These are phyloP conservation scores for Quercus phellos DNA, from an alignment of 331 rosid species.

Conservation along the genomic window DNA sequence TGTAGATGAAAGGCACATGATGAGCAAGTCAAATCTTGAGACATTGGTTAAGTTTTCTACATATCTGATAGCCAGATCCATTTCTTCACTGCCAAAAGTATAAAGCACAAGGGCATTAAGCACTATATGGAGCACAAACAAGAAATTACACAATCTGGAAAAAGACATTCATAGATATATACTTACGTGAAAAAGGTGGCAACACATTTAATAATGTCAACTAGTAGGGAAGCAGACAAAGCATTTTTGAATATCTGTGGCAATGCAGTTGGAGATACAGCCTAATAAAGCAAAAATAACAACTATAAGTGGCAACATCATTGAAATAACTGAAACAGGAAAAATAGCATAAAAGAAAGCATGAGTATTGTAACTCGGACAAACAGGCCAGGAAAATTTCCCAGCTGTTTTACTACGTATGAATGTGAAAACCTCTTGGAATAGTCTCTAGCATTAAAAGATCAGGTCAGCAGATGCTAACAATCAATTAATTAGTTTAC, in stretches of 20 bases:
- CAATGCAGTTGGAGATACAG: conserved; percentile 53
- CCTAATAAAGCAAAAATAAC: conserved; percentile 33
- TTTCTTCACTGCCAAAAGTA: conserved; percentile 61
- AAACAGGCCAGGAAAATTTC: background rate
- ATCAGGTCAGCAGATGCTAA: background rate
- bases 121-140: background rate
- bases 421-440: background rate
- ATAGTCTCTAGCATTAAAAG: background rate
- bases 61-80: conserved; percentile 52
- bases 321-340: conserved; percentile 11
- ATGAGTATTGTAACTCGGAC: background rate
- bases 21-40: conserved; percentile 64
- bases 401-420: background rate
- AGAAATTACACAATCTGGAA: background rate
- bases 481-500: background rate
- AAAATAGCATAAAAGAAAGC: conserved; percentile 7
- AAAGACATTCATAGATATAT: background rate
- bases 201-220: conserved; percentile 74
- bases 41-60: conserved; percentile 66
- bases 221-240: conserved; percentile 56
- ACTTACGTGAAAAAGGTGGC: conserved; percentile 73
- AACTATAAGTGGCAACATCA: conserved; percentile 1
- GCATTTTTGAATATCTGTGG: conserved; percentile 84
- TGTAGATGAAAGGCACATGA: conserved; percentile 63
- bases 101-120: background rate